These are phyloP conservation scores for Lepiota venenata DNA, from an alignment of 768 basidiomycete species.

Conservation along the genomic window DNA sequence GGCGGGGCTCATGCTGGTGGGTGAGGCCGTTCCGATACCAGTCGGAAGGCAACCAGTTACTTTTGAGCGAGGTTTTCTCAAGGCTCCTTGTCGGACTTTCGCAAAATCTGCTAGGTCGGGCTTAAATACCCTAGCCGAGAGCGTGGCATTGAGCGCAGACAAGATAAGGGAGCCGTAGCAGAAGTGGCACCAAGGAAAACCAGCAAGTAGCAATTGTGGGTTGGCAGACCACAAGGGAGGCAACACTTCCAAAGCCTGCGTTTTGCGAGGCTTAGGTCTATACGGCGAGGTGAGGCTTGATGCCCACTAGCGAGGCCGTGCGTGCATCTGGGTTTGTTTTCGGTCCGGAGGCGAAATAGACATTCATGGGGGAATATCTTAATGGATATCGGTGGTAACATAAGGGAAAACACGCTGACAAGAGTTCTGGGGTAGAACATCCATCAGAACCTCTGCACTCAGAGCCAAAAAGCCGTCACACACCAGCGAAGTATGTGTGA, in stretches of 20 bases:
- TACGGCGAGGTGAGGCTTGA: not conserved
- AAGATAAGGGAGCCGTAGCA: slow-evolving; percentile 54
- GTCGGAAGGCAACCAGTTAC: not conserved
- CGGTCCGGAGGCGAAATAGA: slow-evolving; percentile 39
- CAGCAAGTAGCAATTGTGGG: slow-evolving; percentile 39
- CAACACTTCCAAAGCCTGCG: slow-evolving; percentile 48
- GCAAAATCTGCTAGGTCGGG: slow-evolving; percentile 30
- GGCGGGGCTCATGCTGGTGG: not conserved
- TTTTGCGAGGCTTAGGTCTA: not conserved
- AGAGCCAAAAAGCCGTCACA: slow-evolving; percentile 14
- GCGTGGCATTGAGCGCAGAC: slow-evolving; percentile 36
- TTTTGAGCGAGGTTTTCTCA: not conserved
- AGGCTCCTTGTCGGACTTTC: not conserved
- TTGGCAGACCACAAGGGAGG: slow-evolving; percentile 56
- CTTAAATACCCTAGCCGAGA: slow-evolving; percentile 40
- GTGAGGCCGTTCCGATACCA: not conserved
- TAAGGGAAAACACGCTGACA: slow-evolving; percentile 26
- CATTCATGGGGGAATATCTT: slow-evolving; percentile 33
- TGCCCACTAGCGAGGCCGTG: slow-evolving; percentile 48
- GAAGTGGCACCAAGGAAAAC: slow-evolving; percentile 54
- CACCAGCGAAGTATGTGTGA: slow-evolving; percentile 45
- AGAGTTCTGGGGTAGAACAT: slow-evolving; percentile 21
- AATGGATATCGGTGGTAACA: not conserved
- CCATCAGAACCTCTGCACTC: not conserved
- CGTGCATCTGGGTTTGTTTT: slow-evolving; percentile 39